These are phyloP conservation scores for Sporothrix globosa DNA, from an alignment of 2,329 filamentous ascomycete species.

Conservation along the genomic window DNA sequence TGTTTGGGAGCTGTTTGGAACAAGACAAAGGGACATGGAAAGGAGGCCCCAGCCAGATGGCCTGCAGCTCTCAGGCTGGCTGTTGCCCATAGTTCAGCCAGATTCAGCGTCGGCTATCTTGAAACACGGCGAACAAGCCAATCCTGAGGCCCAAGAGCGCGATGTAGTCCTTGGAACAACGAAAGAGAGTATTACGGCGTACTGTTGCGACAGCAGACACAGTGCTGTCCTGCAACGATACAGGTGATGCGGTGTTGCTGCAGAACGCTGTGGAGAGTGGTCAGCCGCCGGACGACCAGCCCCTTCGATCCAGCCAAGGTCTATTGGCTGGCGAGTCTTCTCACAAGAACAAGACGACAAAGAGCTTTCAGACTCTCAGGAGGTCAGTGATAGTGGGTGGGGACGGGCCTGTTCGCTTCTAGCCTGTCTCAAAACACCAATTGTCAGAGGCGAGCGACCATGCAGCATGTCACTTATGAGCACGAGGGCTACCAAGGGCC, in stretches of 20 bases:
- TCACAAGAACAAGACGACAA: neutral
- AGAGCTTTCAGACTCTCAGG: neutral
- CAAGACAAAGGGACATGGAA: slow-evolving; percentile 10
- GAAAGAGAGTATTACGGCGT: neutral
- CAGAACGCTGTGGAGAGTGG: neutral
- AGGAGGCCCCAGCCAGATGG: neutral
- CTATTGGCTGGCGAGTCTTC: slow-evolving; percentile 24
- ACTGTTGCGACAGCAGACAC: neutral
- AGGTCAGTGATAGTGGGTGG: neutral
- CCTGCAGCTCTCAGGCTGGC: slow-evolving; percentile 1
- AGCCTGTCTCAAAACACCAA: slow-evolving; percentile 29
- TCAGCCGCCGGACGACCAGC: slow-evolving; percentile 17
- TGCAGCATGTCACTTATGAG: neutral
- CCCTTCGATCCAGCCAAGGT: slow-evolving; percentile 13
- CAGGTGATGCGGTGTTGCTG: neutral
- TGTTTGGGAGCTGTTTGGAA: slow-evolving; percentile 25
- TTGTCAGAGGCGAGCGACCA: slow-evolving; percentile 28
- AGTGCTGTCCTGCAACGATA: neutral
- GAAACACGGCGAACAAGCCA: slow-evolving; percentile 10
- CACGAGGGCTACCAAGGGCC: neutral
- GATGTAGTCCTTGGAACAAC: neutral
- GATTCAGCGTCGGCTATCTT: slow-evolving; percentile 7
- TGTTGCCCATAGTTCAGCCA: slow-evolving; percentile 16
- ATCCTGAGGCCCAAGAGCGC: slow-evolving; percentile 15
- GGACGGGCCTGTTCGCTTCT: no score